A percentile compares a stretch with the other conserved stretches of the same genome.
Evolutionary conservation across 768 basidiomycete species (phyloP).

Genomic region (Macrolepiota dolichaula): DNA sequence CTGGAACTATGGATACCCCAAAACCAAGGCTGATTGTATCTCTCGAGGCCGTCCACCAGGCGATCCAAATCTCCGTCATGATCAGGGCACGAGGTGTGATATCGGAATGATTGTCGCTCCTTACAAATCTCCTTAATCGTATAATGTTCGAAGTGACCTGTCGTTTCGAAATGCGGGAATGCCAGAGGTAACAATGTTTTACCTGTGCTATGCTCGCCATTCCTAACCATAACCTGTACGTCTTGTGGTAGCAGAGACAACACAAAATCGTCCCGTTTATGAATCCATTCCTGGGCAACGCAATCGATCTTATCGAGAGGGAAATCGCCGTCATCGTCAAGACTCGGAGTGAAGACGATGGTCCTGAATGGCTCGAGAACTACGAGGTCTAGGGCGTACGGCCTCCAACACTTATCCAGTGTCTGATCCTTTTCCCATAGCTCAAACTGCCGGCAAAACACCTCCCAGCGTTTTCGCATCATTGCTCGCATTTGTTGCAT

Average conservation of each 20-base stretch:
- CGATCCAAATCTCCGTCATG: too few species aligned
- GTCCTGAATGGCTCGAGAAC: slow-evolving; percentile 2
- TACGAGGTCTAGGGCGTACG: background rate
- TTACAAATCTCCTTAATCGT: background rate
- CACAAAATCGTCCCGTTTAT: background rate
- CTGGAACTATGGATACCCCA: background rate
- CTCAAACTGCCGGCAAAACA: background rate
- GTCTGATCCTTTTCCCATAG: background rate
- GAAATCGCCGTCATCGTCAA: background rate
- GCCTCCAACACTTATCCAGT: background rate
- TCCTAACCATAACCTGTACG: background rate
- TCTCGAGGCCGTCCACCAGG: too few species aligned
- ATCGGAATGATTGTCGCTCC: too few species aligned
- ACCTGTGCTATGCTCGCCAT: background rate
- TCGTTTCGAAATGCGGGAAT: background rate
- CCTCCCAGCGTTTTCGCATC: background rate
- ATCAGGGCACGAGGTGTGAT: too few species aligned
- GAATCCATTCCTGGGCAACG: background rate
- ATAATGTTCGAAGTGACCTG: too few species aligned
- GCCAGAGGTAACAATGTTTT: background rate
- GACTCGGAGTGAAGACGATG: background rate
- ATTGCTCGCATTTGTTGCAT: too few species aligned
- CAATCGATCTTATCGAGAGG: background rate
- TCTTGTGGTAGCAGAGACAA: background rate
- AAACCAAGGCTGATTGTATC: background rate